These are phyloP conservation scores for Ballota nigra DNA, from an alignment of 257 asterid species.

Conservation along the genomic window DNA sequence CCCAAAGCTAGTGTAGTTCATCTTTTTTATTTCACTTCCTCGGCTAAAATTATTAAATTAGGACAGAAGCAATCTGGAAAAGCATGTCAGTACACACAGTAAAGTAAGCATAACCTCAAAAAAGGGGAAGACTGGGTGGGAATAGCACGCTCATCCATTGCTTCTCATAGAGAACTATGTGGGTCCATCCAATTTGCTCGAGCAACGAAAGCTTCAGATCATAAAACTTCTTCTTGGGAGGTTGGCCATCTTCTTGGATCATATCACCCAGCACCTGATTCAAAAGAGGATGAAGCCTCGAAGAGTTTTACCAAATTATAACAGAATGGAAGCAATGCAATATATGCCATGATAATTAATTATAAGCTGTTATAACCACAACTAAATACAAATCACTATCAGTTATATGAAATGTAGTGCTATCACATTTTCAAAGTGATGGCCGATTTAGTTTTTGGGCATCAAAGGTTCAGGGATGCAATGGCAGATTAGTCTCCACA, in stretches of 20 bases:
- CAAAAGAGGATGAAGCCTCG: not conserved
- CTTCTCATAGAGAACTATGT: slow-evolving; percentile 68
- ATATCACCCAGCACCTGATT: slow-evolving; percentile 68
- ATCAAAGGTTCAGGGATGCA: slow-evolving; percentile 5
- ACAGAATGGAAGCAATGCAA: not conserved
- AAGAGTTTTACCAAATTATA: not conserved
- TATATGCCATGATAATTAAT: not conserved
- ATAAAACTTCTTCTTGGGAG: slow-evolving; percentile 79
- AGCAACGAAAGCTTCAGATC: slow-evolving; percentile 75
- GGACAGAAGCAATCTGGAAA: not conserved
- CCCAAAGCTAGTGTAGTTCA: no score
- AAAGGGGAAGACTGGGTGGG: slow-evolving; percentile 70
- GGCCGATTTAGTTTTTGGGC: not conserved
- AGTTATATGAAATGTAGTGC: not conserved
- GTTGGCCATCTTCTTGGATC: slow-evolving; percentile 75
- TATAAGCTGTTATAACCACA: not conserved
- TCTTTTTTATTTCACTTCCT: no score
- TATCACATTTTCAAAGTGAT: not conserved
- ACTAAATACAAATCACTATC: no score
- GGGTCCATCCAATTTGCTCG: slow-evolving; percentile 73
- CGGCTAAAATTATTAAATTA: not conserved
- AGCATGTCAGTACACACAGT: not conserved
- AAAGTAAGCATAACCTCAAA: slow-evolving; percentile 33
- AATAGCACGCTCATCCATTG: slow-evolving; percentile 86
- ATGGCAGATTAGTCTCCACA: slow-evolving; percentile 1